Percentiles rank a stretch among this genome's conserved stretches.
Evolutionary conservation across 352 stramenopile species (phyloP).

Genomic region (Hyaloperonospora brassicae): DNA sequence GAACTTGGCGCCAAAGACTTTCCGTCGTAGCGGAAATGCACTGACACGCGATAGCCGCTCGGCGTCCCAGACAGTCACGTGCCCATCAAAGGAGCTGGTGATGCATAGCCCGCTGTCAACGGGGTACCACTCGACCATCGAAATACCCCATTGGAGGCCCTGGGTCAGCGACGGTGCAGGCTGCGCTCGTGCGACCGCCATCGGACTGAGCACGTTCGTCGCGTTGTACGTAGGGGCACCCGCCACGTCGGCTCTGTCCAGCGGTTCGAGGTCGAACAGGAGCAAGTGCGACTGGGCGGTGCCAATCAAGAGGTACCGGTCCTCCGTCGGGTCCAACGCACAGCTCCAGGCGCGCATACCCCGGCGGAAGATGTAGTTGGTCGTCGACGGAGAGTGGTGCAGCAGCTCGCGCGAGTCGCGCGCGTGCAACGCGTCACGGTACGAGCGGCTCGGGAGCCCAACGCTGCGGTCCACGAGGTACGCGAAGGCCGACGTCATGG

Average conservation of each 20-base stretch:
- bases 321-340: conserved; percentile 47
- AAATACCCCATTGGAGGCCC: conserved; percentile 50
- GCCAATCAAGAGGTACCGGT: conserved; percentile 52
- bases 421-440: conserved; percentile 33
- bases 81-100: conserved; percentile 56
- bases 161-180: neutral
- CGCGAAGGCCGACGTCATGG: conserved; percentile 31
- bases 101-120: conserved; percentile 78
- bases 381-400: conserved; percentile 11
- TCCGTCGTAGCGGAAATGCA: conserved; percentile 47
- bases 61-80: conserved; percentile 71
- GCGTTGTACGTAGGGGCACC: conserved; percentile 25
- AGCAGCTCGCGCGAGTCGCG: conserved; percentile 22
- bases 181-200: conserved; percentile 19
- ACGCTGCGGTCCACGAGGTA: conserved; percentile 52
- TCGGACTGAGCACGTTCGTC: conserved; percentile 23
- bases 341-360: conserved; percentile 57
- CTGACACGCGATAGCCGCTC: conserved; percentile 61
- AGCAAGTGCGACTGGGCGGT: conserved; percentile 49
- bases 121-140: conserved; percentile 82
- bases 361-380: conserved; percentile 56
- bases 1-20: conserved; percentile 62
- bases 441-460: conserved; percentile 32
- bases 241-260: conserved; percentile 29
- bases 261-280: conserved; percentile 48